phyloP scores from a whole-genome alignment of 345 rosid species.

The Sonneratia alba region DNA sequence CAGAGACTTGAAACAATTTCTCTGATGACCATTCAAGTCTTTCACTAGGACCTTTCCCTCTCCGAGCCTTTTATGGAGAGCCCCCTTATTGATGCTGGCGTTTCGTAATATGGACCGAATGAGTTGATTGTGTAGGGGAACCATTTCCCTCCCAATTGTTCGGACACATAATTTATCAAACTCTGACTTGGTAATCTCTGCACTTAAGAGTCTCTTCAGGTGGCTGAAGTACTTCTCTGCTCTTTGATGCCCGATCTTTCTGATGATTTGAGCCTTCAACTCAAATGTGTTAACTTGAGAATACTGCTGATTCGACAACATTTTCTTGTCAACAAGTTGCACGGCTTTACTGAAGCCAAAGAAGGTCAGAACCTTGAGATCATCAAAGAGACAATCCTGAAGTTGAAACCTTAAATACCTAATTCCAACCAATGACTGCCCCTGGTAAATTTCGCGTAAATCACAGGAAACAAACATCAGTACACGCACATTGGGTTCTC shows the following conservation, averaged over 20 bases:
- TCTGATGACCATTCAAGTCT: slow-evolving; percentile 28
- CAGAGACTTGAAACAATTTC: slow-evolving; percentile 32
- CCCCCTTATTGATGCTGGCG: slow-evolving; percentile 45
- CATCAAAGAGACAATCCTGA: background rate
- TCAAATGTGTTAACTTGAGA: slow-evolving; percentile 36
- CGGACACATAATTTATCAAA: slow-evolving; percentile 55
- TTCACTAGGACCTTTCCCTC: slow-evolving; percentile 22
- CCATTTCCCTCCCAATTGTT: slow-evolving; percentile 54
- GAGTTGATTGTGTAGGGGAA: slow-evolving; percentile 68
- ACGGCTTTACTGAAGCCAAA: background rate
- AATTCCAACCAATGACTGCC: background rate
- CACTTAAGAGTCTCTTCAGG: slow-evolving; percentile 46
- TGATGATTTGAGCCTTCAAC: slow-evolving; percentile 35
- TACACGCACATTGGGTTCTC: background rate
- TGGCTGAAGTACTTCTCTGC: slow-evolving; percentile 70
- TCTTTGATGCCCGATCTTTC: slow-evolving; percentile 62
- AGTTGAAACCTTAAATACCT: slow-evolving; percentile 2
- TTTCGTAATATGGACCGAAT: slow-evolving; percentile 61
- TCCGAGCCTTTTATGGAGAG: slow-evolving; percentile 26
- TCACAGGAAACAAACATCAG: slow-evolving; percentile 1
- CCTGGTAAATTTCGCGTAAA: slow-evolving; percentile 3
- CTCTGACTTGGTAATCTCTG: slow-evolving; percentile 49
- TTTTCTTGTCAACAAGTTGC: slow-evolving; percentile 10
- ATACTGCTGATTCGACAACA: slow-evolving; percentile 23
- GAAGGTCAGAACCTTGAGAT: background rate